phyloP scores from a whole-genome alignment of 176 grass and related monocot species.

The Oryza longistaminata region DNA sequence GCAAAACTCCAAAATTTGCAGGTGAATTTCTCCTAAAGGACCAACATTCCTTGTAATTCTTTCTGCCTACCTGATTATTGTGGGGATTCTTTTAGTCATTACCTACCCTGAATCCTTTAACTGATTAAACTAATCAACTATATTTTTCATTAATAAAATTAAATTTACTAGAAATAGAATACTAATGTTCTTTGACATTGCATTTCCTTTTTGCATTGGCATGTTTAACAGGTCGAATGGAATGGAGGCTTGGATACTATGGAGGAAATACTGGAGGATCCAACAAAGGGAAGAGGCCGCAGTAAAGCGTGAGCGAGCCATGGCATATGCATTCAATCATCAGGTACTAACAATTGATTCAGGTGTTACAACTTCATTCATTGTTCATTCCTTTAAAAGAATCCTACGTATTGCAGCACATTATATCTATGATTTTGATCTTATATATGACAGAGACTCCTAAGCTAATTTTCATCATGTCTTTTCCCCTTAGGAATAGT shows the following conservation, averaged over 20 bases:
- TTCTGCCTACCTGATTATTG: not conserved
- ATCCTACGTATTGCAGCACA: no score
- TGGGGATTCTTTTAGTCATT: not conserved
- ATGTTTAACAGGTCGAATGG: constrained; percentile 70
- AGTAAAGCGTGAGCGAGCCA: constrained; percentile 84
- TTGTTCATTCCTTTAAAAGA: no score
- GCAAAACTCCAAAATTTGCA: constrained; percentile 89
- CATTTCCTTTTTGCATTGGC: not conserved
- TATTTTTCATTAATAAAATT: not conserved
- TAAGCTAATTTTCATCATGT: not conserved
- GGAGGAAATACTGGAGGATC: constrained; percentile 84
- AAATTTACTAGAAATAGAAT: not conserved
- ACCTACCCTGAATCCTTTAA: not conserved
- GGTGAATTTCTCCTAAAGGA: constrained; percentile 36
- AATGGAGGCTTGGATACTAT: constrained; percentile 78
- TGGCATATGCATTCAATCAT: constrained; percentile 96
- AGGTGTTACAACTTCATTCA: not conserved
- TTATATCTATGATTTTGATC: no score
- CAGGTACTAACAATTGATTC: constrained; percentile 50
- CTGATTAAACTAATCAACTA: not conserved
- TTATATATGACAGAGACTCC: no score
- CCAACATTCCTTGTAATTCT: not conserved
- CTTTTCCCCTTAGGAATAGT: not conserved
- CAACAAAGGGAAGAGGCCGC: constrained; percentile 92
- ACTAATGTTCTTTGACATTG: not conserved